These are phyloP conservation scores for Zygosaccharomyces pseudobailii DNA, from an alignment of 1,139 yeast species.

Conservation along the genomic window DNA sequence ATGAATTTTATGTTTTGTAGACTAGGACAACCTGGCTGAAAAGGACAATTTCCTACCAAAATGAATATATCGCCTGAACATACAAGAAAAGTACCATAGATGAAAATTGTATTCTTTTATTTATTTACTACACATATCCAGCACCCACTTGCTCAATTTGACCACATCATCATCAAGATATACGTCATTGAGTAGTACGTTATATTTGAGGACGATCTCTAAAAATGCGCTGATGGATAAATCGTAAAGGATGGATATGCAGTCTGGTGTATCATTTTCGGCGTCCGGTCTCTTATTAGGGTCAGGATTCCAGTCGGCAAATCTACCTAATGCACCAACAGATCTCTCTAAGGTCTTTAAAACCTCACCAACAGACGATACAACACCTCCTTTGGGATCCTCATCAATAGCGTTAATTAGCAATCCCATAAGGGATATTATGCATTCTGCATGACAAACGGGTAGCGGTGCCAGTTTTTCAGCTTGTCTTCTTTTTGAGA, in stretches of 20 bases:
- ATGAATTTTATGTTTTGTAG: too few relatives aligned
- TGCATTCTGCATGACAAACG: constrained; percentile 60
- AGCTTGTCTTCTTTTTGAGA: constrained; percentile 39
- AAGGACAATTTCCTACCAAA: too few relatives aligned
- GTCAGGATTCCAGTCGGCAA: constrained; percentile 34
- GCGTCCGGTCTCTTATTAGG: constrained; percentile 4
- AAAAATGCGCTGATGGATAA: constrained; percentile 59
- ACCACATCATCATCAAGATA: constrained; percentile 57
- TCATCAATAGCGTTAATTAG: constrained; percentile 58
- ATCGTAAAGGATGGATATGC: constrained; percentile 55
- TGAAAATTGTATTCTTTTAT: neutral
- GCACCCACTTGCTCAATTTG: constrained; percentile 65
- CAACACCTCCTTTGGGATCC: constrained; percentile 52
- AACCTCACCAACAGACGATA: constrained; percentile 52
- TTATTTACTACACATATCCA: constrained; percentile 40
- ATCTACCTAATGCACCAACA: constrained; percentile 49
- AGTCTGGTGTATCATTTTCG: constrained; percentile 34
- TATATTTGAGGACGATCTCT: constrained; percentile 58
- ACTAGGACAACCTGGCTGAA: too few relatives aligned
- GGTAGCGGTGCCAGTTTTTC: constrained; percentile 57
- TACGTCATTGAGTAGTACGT: constrained; percentile 58
- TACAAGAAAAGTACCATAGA: neutral
- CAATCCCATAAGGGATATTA: constrained; percentile 47
- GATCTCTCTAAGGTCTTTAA: constrained; percentile 57
- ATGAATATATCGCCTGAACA: neutral